Conservation (phyloP, 495 filamentous ascomycete species). For the Penicillium coffeae region DNA sequence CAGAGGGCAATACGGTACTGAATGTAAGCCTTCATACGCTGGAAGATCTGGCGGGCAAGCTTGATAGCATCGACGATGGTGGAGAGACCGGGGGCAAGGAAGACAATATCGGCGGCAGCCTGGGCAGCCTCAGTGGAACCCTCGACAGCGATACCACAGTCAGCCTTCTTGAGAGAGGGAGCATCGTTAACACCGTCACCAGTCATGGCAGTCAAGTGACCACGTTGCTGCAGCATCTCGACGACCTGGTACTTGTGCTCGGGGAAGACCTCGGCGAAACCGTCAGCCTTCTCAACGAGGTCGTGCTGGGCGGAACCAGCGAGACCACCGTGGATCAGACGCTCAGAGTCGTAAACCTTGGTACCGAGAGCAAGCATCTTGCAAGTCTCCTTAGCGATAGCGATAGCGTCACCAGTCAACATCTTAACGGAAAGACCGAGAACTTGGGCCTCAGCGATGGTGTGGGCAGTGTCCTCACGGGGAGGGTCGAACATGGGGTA, state of each 20-base stretch:
- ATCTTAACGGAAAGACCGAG: constrained; percentile 76
- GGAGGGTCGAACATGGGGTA: constrained; percentile 77
- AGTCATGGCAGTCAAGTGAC: constrained; percentile 73
- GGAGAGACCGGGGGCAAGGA: constrained; percentile 72
- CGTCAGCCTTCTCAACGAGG: constrained; percentile 70
- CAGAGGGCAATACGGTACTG: constrained; percentile 78
- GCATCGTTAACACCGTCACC: constrained; percentile 73
- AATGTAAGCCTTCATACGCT: constrained; percentile 79
- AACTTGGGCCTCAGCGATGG: constrained; percentile 71
- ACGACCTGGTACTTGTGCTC: constrained; percentile 79
- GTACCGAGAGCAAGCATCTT: constrained; percentile 74
- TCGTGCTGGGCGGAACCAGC: constrained; percentile 70
- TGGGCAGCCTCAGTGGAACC: constrained; percentile 74
- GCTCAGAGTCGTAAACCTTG: constrained; percentile 75
- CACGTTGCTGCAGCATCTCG: constrained; percentile 71
- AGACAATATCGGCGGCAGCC: constrained; percentile 74
- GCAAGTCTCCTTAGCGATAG: constrained; percentile 77
- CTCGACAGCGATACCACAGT: constrained; percentile 76
- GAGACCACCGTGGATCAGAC: constrained; percentile 71
- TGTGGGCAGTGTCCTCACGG: constrained; percentile 73
- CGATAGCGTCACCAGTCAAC: constrained; percentile 76
- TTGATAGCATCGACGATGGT: constrained; percentile 77
- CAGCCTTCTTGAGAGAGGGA: constrained; percentile 69
- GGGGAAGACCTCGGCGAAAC: constrained; percentile 73
- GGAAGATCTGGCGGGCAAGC: constrained; percentile 75